A percentile compares a stretch with the other conserved stretches of the same genome.
phyloP scores from a whole-genome alignment of 345 rosid genomes.

The Pugionium dolabratum region DNA sequence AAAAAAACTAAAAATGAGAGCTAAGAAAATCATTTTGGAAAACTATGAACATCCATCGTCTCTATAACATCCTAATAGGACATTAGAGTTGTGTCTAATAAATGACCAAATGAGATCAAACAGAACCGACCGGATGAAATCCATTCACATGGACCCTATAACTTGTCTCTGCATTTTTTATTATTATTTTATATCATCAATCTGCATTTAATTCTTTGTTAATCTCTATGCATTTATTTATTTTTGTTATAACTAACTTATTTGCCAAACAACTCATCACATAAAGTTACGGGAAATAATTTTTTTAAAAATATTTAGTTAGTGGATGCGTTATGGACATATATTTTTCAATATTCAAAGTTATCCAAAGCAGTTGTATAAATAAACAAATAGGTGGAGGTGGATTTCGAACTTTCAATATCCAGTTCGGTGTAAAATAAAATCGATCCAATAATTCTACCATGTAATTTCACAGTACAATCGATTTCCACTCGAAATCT shows the following conservation, averaged over 20 bases:
- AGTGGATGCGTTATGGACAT: constrained; percentile 29
- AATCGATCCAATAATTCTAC: too few relatives aligned
- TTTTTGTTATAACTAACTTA: not conserved
- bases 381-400: too few relatives aligned
- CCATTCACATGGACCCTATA: constrained; percentile 38
- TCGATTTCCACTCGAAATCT: too few relatives aligned
- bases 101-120: constrained; percentile 1
- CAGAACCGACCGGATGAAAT: constrained; percentile 39
- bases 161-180: constrained; percentile 14
- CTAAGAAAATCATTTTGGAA: too few relatives aligned
- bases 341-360: too few relatives aligned
- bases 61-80: not conserved
- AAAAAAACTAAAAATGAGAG: too few relatives aligned
- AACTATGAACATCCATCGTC: too few relatives aligned
- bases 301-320: not conserved
- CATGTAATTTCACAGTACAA: too few relatives aligned
- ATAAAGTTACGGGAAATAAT: constrained; percentile 10
- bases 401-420: too few relatives aligned
- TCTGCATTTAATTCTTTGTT: constrained; percentile 21
- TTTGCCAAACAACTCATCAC: constrained; percentile 21
- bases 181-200: not conserved
- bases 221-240: constrained; percentile 27
- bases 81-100: too few relatives aligned
- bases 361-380: too few relatives aligned
- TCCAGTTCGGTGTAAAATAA: too few relatives aligned